A percentile compares a stretch with the other conserved stretches of the same genome.
Evolutionary conservation across 2,329 filamentous ascomycete genomes (phyloP).

Genomic region (Sporothrix phasma): DNA sequence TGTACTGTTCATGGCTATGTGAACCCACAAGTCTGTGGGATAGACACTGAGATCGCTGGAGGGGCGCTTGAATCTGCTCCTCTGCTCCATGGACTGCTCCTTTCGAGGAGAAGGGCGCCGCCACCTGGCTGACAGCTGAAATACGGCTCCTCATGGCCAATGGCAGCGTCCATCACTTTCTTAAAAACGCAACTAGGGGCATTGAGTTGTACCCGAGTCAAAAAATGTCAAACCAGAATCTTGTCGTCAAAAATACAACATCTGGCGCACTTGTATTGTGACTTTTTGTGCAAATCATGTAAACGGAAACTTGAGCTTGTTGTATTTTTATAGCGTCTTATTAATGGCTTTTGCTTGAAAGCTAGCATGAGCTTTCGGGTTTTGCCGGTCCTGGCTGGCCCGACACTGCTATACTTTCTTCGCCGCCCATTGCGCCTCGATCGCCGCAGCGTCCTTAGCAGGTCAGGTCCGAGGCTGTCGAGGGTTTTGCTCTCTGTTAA

Average conservation of each 20-base stretch:
- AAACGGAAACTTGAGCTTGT: too few species aligned
- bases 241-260: too few species aligned
- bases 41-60: background rate
- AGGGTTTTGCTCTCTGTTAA: conserved; percentile 40
- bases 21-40: background rate
- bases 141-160: background rate
- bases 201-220: background rate
- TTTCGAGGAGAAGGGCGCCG: background rate
- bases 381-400: background rate
- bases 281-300: too few species aligned
- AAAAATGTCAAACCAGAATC: background rate
- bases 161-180: background rate
- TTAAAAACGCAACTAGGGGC: background rate
- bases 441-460: conserved; percentile 41
- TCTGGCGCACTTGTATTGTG: background rate
- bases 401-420: background rate
- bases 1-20: background rate
- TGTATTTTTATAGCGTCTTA: too few species aligned
- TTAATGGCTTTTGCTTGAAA: too few species aligned
- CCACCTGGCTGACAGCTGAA: background rate
- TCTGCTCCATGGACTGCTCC: background rate
- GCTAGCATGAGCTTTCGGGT: background rate
- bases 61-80: background rate
- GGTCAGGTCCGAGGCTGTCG: conserved; percentile 40
- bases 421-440: conserved; percentile 32